Evolutionary conservation across 352 stramenopile species (phyloP).

Genomic region (Albugo laibachii): DNA sequence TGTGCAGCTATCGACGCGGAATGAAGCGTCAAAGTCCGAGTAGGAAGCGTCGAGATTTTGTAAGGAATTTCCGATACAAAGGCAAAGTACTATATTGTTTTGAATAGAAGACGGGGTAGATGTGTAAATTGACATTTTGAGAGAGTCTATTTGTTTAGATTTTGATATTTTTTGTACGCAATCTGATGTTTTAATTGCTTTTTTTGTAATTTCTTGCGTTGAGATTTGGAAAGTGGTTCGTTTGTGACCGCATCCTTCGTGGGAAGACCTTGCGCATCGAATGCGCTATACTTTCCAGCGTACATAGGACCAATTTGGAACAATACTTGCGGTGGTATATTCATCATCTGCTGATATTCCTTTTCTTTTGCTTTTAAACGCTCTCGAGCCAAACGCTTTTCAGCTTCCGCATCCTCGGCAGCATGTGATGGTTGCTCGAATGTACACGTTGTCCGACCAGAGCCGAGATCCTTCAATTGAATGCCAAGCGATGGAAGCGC

Average conservation of each 20-base stretch:
- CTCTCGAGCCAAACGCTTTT: conserved; percentile 12
- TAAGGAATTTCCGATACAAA: too few species aligned
- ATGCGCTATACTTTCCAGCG: conserved; percentile 21
- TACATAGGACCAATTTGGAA: conserved; percentile 29
- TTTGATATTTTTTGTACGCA: conserved; percentile 28
- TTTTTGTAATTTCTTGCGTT: conserved; percentile 61
- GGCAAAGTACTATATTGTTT: too few species aligned
- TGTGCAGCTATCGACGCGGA: too few species aligned
- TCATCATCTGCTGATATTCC: conserved; percentile 42
- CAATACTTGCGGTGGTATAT: conserved; percentile 29
- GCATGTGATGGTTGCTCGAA: background rate
- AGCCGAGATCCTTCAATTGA: conserved; percentile 43
- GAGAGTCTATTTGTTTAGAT: too few species aligned
- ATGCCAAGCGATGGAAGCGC: conserved; percentile 31
- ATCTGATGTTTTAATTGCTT: conserved; percentile 49
- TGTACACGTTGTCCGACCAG: conserved; percentile 39
- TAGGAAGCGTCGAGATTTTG: too few species aligned
- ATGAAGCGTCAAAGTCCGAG: too few species aligned
- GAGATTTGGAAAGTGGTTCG: conserved; percentile 33
- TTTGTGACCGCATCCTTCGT: conserved; percentile 16
- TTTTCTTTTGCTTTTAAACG: conserved; percentile 16
- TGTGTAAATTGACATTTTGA: too few species aligned
- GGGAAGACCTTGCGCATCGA: conserved; percentile 34
- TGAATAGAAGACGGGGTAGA: too few species aligned
- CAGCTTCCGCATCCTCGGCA: conserved; percentile 11